A percentile compares a stretch with the other conserved stretches of the same genome.
phyloP scores from a whole-genome alignment of 208 protist genomes.

The Trypanosoma scelopori region DNA sequence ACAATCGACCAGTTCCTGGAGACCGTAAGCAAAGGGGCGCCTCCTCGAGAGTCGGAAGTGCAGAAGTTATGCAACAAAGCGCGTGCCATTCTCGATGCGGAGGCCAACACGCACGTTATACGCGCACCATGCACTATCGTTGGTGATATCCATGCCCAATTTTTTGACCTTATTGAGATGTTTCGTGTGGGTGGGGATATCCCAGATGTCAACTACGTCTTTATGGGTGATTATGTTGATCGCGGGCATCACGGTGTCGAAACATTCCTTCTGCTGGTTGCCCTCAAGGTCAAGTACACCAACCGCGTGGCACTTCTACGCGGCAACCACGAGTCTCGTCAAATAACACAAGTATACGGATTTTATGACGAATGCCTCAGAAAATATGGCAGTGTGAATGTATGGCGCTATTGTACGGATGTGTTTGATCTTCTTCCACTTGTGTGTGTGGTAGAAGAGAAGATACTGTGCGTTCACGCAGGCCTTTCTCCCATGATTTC shows the following conservation, averaged over 20 bases:
- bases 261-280: conserved; percentile 97
- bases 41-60: conserved; percentile 91
- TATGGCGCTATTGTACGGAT: conserved; percentile 99
- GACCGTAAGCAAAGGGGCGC: conserved; percentile 94
- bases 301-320: conserved; percentile 95
- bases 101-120: conserved; percentile 92
- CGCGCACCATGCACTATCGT: conserved; percentile 91
- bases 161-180: conserved; percentile 97
- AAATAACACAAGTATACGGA: conserved; percentile 98
- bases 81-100: conserved; percentile 79
- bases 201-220: conserved; percentile 97
- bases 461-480: conserved; percentile 99
- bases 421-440: conserved; percentile 99
- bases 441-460: conserved; percentile 97
- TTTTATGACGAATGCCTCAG: conserved; percentile 99
- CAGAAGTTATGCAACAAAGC: conserved; percentile 87
- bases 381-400: conserved; percentile 99
- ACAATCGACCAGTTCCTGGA: conserved; percentile 97
- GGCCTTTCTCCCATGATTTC: conserved; percentile 98
- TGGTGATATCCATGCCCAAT: conserved; percentile 95
- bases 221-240: conserved; percentile 99
- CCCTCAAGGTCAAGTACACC: conserved; percentile 97
- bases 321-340: conserved; percentile 95
- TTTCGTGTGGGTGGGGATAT: conserved; percentile 96
- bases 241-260: conserved; percentile 98